Conservation (phyloP, 169 alveolate species). For the Eimeria falciformis region DNA sequence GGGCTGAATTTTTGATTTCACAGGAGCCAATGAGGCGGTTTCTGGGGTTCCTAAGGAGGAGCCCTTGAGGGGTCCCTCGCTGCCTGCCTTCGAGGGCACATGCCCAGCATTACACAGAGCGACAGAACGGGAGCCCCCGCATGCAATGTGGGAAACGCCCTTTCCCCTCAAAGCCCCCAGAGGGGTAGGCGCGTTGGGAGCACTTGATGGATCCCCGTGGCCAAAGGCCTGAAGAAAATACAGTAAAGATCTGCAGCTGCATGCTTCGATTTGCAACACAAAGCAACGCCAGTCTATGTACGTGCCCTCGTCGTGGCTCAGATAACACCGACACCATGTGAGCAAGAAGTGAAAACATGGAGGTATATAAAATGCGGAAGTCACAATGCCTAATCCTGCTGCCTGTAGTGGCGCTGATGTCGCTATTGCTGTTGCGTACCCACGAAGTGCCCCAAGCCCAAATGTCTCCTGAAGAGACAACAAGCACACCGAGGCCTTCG, state of each 20-base stretch:
- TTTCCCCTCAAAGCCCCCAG: neutral
- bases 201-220: neutral
- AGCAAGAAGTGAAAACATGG: too few relatives aligned
- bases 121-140: neutral
- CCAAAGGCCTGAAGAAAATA: neutral
- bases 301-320: too few relatives aligned
- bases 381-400: too few relatives aligned
- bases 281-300: too few relatives aligned
- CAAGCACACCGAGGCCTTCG: neutral
- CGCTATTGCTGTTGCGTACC: neutral
- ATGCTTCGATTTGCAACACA: too few relatives aligned
- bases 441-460: slow-evolving; percentile 3
- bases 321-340: too few relatives aligned
- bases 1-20: too few relatives aligned
- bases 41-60: neutral
- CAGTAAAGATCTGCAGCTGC: too few relatives aligned
- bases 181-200: slow-evolving; percentile 11
- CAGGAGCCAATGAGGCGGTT: too few relatives aligned
- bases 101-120: neutral
- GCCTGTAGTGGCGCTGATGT: too few relatives aligned
- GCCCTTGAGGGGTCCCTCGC: neutral
- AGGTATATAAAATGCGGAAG: too few relatives aligned
- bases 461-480: neutral
- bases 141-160: neutral
- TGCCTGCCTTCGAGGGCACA: neutral